These are phyloP conservation scores for Annulohypoxylon maeteangense DNA, from an alignment of 495 filamentous ascomycete species.

Conservation along the genomic window DNA sequence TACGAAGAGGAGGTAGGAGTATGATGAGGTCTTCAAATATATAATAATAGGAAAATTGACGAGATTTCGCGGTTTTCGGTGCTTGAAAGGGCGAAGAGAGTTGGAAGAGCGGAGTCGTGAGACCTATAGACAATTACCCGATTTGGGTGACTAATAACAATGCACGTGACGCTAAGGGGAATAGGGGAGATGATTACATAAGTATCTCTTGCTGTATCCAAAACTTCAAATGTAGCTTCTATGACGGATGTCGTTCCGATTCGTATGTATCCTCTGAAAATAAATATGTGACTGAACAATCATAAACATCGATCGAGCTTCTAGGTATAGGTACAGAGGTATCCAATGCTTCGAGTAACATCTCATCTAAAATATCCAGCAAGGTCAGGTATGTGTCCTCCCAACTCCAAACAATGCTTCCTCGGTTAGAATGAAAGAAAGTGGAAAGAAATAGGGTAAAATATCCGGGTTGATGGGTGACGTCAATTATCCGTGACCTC, in stretches of 20 bases:
- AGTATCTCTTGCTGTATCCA: not conserved
- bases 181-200: not conserved
- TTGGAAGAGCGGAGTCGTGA: not conserved
- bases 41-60: not conserved
- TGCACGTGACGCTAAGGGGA: not conserved
- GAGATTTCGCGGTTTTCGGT: not conserved
- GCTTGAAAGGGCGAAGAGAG: not conserved
- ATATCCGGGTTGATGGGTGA: not conserved
- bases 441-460: not conserved
- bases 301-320: not conserved
- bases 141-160: not conserved
- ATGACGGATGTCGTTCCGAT: not conserved
- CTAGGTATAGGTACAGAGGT: constrained; percentile 1
- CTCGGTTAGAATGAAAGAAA: constrained; percentile 4
- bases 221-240: too few species aligned
- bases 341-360: constrained; percentile 7
- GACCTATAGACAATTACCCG: not conserved
- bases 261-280: not conserved
- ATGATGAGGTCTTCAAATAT: too few species aligned
- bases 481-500: constrained; percentile 7
- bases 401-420: constrained; percentile 30
- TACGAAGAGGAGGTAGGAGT: too few species aligned
- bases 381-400: constrained; percentile 1
- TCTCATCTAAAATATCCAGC: not conserved
- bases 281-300: not conserved